Percentiles rank a stretch among this genome's conserved stretches.
Evolutionary conservation across 306 rosid genomes (phyloP).

Genomic region (Pyrus pyrifolia): DNA sequence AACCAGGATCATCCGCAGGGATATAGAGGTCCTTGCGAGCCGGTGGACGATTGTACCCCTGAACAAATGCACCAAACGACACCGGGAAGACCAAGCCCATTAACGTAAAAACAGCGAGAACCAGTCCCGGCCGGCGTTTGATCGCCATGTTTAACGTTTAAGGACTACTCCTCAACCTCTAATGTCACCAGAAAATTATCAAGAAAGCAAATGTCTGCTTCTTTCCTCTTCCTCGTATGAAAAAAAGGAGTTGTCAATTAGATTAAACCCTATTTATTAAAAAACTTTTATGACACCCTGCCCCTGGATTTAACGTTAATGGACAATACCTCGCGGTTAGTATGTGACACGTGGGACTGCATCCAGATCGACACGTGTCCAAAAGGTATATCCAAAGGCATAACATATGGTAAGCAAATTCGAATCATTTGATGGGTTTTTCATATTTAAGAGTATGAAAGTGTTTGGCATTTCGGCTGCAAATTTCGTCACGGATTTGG

Average conservation of each 20-base stretch:
- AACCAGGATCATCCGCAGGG: slow-evolving; percentile 7
- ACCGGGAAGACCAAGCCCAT: slow-evolving; percentile 4
- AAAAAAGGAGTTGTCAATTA: not conserved
- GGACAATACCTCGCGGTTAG: not conserved
- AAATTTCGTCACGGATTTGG: not conserved
- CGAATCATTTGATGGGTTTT: not conserved
- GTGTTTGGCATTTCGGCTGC: not conserved
- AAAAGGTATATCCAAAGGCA: not conserved
- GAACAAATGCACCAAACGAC: slow-evolving; percentile 2
- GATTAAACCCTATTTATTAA: not conserved
- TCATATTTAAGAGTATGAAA: not conserved
- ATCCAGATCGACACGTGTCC: slow-evolving; percentile 3
- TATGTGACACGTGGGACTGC: not conserved
- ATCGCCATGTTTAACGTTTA: slow-evolving; percentile 11
- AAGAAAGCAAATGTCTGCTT: not conserved
- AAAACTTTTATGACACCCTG: not conserved
- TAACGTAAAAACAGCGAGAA: not conserved
- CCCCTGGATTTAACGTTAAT: not conserved
- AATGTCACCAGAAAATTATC: not conserved
- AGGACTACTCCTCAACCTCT: not conserved
- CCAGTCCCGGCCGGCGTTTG: not conserved
- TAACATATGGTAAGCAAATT: not conserved
- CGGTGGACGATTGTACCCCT: slow-evolving; percentile 32
- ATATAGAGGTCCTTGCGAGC: slow-evolving; percentile 10
- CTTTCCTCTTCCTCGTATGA: not conserved